phyloP scores from a whole-genome alignment of 2,329 filamentous ascomycete genomes.

The Tolypocladium ovalisporum region DNA sequence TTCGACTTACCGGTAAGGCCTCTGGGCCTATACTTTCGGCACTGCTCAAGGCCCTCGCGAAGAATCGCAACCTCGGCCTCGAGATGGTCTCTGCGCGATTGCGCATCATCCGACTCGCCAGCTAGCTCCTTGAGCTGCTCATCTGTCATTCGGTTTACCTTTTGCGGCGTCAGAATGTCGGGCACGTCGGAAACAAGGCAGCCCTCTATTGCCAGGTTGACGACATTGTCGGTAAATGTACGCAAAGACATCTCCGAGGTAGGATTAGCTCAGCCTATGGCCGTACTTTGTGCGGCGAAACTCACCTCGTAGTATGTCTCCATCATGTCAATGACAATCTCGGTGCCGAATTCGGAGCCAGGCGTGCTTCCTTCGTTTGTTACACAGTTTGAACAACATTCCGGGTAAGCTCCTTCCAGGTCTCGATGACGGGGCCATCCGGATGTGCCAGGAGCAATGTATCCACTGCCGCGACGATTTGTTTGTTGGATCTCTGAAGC shows the following conservation, averaged over 20 bases:
- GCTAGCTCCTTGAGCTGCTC: conserved; percentile 16
- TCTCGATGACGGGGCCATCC: neutral
- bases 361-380: neutral
- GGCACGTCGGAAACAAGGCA: conserved; percentile 31
- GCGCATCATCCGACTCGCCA: conserved; percentile 17
- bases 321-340: conserved; percentile 32
- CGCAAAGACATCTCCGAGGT: conserved; percentile 25
- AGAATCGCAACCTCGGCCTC: neutral
- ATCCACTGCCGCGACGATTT: neutral
- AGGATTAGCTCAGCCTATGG: neutral
- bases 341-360: conserved; percentile 19
- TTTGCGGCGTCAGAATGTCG: conserved; percentile 26
- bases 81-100: conserved; percentile 4
- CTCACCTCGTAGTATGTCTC: conserved; percentile 31
- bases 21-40: neutral
- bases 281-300: neutral
- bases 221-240: conserved; percentile 35
- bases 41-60: conserved; percentile 1
- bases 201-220: conserved; percentile 36
- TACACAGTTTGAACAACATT: conserved; percentile 3
- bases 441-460: neutral
- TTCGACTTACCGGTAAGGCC: neutral
- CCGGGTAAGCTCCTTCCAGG: neutral
- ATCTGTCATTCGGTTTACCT: neutral
- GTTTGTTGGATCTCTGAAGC: neutral